phyloP scores from a whole-genome alignment of 257 asterid species.

The Solanum stenotomum region DNA sequence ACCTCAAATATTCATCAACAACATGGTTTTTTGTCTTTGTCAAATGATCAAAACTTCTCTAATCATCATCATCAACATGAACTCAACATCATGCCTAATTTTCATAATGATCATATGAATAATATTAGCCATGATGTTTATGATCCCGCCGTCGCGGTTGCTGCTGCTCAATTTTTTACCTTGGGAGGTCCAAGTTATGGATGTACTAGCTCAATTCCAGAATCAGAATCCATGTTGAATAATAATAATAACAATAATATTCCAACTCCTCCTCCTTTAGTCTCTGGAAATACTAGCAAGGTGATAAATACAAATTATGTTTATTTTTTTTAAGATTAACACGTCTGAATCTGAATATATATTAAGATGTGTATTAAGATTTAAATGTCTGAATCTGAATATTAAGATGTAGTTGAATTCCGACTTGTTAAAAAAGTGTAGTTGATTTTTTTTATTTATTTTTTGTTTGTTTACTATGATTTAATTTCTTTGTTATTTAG shows the following conservation, averaged over 20 bases:
- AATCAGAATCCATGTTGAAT: slow-evolving; percentile 17
- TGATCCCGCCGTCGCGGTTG: slow-evolving; percentile 14
- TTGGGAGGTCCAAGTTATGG: slow-evolving; percentile 13
- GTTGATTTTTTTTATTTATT: not conserved
- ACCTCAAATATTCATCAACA: slow-evolving; percentile 12
- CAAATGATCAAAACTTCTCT: slow-evolving; percentile 16
- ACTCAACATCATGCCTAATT: slow-evolving; percentile 14
- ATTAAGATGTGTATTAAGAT: not conserved
- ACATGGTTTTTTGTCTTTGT: slow-evolving; percentile 19
- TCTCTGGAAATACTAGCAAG: not conserved
- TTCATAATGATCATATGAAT: slow-evolving; percentile 15
- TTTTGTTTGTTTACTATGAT: not conserved
- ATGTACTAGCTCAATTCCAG: slow-evolving; percentile 1
- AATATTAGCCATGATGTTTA: slow-evolving; percentile 1
- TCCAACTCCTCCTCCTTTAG: not conserved
- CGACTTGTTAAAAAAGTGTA: not conserved
- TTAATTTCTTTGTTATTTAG: slow-evolving; percentile 5
- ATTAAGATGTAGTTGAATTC: too few species aligned
- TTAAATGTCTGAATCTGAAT: not conserved
- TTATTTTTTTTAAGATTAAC: not conserved
- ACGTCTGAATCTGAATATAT: not conserved
- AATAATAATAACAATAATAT: not conserved
- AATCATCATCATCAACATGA: slow-evolving; percentile 31
- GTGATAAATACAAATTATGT: not conserved
- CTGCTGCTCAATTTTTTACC: slow-evolving; percentile 33